phyloP scores from a whole-genome alignment of 2,329 filamentous ascomycete genomes.

The Colletotrichum brevisporum region DNA sequence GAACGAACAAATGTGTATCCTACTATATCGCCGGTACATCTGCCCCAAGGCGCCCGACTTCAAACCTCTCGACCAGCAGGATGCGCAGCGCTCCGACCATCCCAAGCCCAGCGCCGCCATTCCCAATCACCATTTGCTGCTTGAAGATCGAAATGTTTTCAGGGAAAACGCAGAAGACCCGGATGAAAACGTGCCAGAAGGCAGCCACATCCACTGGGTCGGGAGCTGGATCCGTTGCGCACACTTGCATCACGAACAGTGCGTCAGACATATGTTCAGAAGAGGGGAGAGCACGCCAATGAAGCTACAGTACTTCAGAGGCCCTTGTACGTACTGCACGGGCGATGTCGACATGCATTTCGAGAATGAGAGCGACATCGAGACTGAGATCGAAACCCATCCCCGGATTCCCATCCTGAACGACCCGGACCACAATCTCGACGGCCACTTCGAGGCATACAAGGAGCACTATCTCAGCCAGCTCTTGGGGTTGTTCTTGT shows the following conservation, averaged over 20 bases:
- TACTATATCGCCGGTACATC: constrained; percentile 30
- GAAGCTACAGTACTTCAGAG: background rate
- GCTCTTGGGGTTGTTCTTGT: constrained; percentile 6
- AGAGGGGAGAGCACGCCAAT: background rate
- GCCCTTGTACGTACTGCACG: constrained; percentile 18
- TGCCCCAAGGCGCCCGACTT: constrained; percentile 24
- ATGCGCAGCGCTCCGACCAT: background rate
- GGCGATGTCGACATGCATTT: constrained; percentile 23
- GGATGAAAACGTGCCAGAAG: background rate
- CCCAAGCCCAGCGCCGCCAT: background rate
- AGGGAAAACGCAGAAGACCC: constrained; percentile 30
- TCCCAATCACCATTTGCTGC: constrained; percentile 2
- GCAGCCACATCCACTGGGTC: constrained; percentile 23
- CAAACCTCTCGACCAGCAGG: background rate
- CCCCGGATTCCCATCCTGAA: background rate
- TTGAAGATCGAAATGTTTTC: constrained; percentile 15
- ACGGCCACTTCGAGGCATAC: background rate
- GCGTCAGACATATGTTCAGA: background rate
- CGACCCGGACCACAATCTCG: background rate
- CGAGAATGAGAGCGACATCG: background rate
- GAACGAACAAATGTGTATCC: constrained; percentile 21
- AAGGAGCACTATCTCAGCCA: constrained; percentile 24
- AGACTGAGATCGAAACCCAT: background rate
- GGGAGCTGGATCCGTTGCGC: constrained; percentile 28
- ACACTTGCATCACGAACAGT: constrained; percentile 12